Conservation (phyloP, 495 filamentous ascomycete species). For the Neurospora discreta region DNA sequence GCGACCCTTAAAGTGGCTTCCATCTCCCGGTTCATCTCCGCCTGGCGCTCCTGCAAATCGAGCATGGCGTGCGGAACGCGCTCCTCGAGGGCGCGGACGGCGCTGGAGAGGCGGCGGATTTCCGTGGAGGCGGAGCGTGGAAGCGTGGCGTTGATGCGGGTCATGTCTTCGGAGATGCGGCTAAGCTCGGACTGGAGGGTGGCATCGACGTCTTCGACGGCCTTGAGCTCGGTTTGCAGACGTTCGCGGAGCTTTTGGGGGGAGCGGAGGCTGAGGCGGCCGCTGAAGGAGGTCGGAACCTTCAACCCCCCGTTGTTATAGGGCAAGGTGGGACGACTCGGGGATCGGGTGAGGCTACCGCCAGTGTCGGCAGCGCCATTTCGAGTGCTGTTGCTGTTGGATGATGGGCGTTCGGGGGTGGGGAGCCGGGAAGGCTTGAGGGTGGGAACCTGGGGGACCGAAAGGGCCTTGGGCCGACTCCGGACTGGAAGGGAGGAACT, state of each 20-base stretch:
- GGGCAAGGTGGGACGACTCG: background rate
- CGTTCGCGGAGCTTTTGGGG: slow-evolving; percentile 90
- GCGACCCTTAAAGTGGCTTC: slow-evolving; percentile 56
- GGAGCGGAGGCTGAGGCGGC: slow-evolving; percentile 75
- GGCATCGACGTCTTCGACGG: slow-evolving; percentile 55
- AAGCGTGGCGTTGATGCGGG: slow-evolving; percentile 41
- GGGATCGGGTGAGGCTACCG: background rate
- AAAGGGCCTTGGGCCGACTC: slow-evolving; percentile 28
- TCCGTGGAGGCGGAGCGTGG: slow-evolving; percentile 28
- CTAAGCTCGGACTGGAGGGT: slow-evolving; percentile 65
- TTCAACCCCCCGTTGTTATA: background rate
- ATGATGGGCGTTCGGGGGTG: background rate
- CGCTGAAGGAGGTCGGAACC: slow-evolving; percentile 20
- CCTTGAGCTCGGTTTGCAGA: slow-evolving; percentile 66
- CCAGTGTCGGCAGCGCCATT: background rate
- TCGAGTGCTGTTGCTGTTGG: background rate
- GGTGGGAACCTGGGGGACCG: slow-evolving; percentile 37
- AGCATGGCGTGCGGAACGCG: slow-evolving; percentile 49
- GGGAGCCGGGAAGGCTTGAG: slow-evolving; percentile 25
- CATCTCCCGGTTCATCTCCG: slow-evolving; percentile 53
- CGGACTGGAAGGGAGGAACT: background rate
- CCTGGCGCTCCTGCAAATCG: slow-evolving; percentile 49
- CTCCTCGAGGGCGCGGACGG: slow-evolving; percentile 53
- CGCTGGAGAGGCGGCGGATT: slow-evolving; percentile 39
- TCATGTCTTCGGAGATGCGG: slow-evolving; percentile 75